phyloP scores from a whole-genome alignment of 768 basidiomycete species.

The Leccinum variicolor region DNA sequence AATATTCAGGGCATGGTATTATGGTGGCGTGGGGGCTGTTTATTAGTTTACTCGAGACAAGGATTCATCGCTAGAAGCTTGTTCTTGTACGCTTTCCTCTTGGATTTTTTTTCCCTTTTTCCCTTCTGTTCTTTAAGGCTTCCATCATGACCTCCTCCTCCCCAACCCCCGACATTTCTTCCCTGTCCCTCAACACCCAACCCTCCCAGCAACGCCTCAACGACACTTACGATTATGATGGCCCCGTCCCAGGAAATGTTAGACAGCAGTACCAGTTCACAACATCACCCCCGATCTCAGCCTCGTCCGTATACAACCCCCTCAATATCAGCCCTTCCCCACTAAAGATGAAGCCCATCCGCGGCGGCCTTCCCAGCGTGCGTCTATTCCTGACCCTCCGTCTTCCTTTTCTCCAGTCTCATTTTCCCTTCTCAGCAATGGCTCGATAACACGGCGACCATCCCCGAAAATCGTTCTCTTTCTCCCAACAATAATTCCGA shows the following conservation, averaged over 20 bases:
- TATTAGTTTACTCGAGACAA: constrained; percentile 17
- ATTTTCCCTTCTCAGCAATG: constrained; percentile 61
- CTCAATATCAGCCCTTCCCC: constrained; percentile 66
- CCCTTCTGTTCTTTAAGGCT: constrained; percentile 27
- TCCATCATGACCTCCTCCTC: constrained; percentile 73
- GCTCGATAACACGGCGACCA: constrained; percentile 58
- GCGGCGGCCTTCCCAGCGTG: constrained; percentile 73
- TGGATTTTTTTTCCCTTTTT: constrained; percentile 26
- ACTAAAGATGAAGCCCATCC: constrained; percentile 67
- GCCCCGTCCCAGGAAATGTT: constrained; percentile 42
- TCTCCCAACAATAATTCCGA: constrained; percentile 88
- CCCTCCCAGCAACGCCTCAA: constrained; percentile 75
- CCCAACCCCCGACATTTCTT: constrained; percentile 73
- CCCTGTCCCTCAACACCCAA: constrained; percentile 65
- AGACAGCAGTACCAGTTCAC: constrained; percentile 71
- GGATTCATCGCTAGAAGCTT: constrained; percentile 5
- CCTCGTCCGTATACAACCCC: constrained; percentile 45
- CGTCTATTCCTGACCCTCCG: constrained; percentile 29
- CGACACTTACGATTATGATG: constrained; percentile 84
- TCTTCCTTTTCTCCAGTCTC: constrained; percentile 22
- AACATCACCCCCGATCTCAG: constrained; percentile 57
- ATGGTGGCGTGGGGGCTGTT: constrained; percentile 34
- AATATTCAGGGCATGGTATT: constrained; percentile 14
- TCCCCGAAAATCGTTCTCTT: constrained; percentile 72
- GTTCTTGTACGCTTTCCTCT: constrained; percentile 23